Evolutionary conservation across 2,329 filamentous ascomycete genomes (phyloP), one percentile per base, ranked within the genome.

Genomic region (Ascochyta fabae): DNA sequence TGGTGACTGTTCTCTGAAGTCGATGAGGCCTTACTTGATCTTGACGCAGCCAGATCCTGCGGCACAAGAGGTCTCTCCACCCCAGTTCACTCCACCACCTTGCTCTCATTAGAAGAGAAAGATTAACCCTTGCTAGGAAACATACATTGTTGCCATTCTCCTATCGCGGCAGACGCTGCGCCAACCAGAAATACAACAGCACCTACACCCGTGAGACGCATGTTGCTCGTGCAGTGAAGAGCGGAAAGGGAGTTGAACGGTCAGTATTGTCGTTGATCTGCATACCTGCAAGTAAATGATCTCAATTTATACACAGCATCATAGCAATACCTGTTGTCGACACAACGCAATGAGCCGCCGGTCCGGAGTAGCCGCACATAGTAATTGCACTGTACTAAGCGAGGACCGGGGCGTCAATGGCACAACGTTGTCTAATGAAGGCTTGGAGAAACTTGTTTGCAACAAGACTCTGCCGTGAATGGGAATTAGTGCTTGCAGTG

Each of bases 81-180:
- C 48, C 53, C 56, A 74, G 40, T 48, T 67, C 3, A 49, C 53
- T 31, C 72, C 73, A 26, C 72, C 73, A 40, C 72, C 71, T 74
- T 19, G 9, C 19, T 19, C 15, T 12, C 6, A 35, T 62, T 53
- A 61, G 49, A 10, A 29, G 7, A 2, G 4, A n/a, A 6, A 29
- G 7, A 9, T 7, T 6, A 22, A 0, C 15, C 2, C 10, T 15
- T 13, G 6, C 2, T 1, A 19, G 7, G 22, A 7, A 24, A 53
- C 60, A 7, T 67, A 75, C 72, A 75, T 65, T 75, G 72, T 51
- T 70, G 68, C 68, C 69, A 75, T 44, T 71, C 69, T 16, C 58
- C 58, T 10, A 70, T 62, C 3, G 60, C 61, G 8, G 71, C 72
- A 38, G 59, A 62, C 15, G 63, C 64, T 15, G 64, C 61, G 33